phyloP scores from a whole-genome alignment of 768 basidiomycete species.

The Hericium coralloides region DNA sequence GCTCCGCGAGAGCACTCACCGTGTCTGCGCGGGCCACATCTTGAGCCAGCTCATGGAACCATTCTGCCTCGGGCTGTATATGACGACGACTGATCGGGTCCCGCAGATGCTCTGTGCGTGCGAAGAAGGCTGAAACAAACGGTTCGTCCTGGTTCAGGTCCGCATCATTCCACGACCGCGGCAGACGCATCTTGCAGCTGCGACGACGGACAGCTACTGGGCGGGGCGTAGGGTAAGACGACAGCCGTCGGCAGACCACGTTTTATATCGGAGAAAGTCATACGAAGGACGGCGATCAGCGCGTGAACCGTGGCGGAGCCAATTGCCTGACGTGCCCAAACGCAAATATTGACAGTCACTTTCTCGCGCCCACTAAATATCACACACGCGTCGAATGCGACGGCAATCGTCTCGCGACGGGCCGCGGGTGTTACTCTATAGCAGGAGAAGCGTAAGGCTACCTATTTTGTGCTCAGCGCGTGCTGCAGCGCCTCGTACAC shows the following conservation, averaged over 20 bases:
- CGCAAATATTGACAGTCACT: no score
- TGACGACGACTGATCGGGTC: not conserved
- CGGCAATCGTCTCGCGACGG: not conserved
- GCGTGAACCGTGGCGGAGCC: no score
- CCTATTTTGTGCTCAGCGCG: conserved; percentile 42
- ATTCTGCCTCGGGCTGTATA: not conserved
- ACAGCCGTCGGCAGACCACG: not conserved
- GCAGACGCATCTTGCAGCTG: conserved; percentile 2
- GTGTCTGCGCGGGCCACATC: not conserved
- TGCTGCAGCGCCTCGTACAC: conserved; percentile 94
- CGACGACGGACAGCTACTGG: not conserved
- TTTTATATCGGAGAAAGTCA: no score
- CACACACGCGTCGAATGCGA: not conserved
- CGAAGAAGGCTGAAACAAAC: conserved; percentile 12
- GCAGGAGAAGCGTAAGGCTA: not conserved
- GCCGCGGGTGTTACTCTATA: not conserved
- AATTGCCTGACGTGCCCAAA: no score
- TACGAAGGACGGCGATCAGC: no score
- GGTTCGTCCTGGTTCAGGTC: conserved; percentile 17
- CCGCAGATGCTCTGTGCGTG: not conserved
- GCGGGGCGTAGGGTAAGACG: not conserved
- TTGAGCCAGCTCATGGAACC: not conserved
- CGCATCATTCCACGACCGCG: conserved; percentile 12
- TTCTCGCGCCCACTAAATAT: no score
- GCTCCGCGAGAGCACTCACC: conserved; percentile 5